phyloP scores from a whole-genome alignment of 805 yeast species.

The Nakazawaea ishiwadae region DNA sequence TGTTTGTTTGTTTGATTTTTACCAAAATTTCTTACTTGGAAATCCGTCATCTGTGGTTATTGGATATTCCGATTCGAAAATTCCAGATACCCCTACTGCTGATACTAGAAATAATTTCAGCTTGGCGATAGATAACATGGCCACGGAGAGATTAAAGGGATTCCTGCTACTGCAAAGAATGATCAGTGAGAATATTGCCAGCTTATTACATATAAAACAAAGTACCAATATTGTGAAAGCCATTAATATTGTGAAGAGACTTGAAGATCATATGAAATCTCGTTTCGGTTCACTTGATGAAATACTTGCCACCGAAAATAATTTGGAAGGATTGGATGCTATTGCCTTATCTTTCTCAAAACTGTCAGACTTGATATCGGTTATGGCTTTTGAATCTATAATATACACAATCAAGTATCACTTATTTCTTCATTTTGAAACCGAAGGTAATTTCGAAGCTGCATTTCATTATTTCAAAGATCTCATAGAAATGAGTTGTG shows the following conservation, averaged over 20 bases:
- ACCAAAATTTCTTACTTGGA: constrained; percentile 44
- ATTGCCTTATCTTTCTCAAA: neutral
- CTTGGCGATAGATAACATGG: constrained; percentile 29
- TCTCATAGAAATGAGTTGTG: neutral
- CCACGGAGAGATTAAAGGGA: constrained; percentile 20
- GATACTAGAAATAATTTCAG: constrained; percentile 23
- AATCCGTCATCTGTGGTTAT: constrained; percentile 34
- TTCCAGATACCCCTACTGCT: constrained; percentile 35
- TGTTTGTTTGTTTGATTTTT: constrained; percentile 39
- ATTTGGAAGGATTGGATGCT: neutral
- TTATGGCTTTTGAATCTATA: neutral
- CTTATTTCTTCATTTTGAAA: constrained; percentile 34
- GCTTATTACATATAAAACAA: constrained; percentile 21
- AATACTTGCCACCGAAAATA: neutral
- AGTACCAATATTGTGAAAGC: neutral
- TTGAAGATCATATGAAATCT: neutral
- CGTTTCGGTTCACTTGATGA: neutral
- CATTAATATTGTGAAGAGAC: no score
- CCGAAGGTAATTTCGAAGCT: constrained; percentile 24
- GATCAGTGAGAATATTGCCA: constrained; percentile 19
- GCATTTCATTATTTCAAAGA: constrained; percentile 24
- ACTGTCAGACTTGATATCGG: neutral
- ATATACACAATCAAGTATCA: constrained; percentile 36
- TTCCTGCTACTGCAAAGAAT: constrained; percentile 19
- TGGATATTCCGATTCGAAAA: constrained; percentile 43